phyloP scores from a whole-genome alignment of 192 early-diverging fungal species.

The Coemansia sp. region DNA sequence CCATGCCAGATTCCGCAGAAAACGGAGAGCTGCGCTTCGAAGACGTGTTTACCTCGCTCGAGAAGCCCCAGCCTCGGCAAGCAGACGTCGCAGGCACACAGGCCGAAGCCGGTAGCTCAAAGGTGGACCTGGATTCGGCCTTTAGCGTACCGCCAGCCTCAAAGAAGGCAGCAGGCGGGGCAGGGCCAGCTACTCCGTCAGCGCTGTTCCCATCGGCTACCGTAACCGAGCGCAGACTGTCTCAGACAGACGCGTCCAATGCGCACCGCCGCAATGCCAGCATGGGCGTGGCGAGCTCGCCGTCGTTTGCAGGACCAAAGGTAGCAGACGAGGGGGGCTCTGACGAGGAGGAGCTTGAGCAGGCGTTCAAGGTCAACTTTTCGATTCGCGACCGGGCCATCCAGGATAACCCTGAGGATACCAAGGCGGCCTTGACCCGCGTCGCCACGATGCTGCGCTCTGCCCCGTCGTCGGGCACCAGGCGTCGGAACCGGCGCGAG shows the following conservation, averaged over 20 bases:
- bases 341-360: slow-evolving; percentile 8
- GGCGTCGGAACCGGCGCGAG: slow-evolving; percentile 32
- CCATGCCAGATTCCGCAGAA: background rate
- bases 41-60: slow-evolving; percentile 12
- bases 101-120: background rate
- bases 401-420: slow-evolving; percentile 44
- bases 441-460: slow-evolving; percentile 38
- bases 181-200: too few relatives aligned
- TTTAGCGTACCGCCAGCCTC: slow-evolving; percentile 19
- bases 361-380: slow-evolving; percentile 41
- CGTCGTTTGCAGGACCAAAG: background rate
- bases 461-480: slow-evolving; percentile 14
- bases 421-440: slow-evolving; percentile 32
- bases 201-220: background rate
- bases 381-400: slow-evolving; percentile 42
- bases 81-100: background rate
- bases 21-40: slow-evolving; percentile 3
- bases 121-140: slow-evolving; percentile 34
- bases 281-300: background rate
- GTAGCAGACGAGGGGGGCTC: background rate
- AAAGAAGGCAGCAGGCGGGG: too few relatives aligned
- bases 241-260: background rate
- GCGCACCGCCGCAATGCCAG: slow-evolving; percentile 31
- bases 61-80: background rate
- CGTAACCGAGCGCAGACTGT: background rate